Conservation (phyloP, 2,329 filamentous ascomycete genomes). For the Alternaria infectoria region DNA sequence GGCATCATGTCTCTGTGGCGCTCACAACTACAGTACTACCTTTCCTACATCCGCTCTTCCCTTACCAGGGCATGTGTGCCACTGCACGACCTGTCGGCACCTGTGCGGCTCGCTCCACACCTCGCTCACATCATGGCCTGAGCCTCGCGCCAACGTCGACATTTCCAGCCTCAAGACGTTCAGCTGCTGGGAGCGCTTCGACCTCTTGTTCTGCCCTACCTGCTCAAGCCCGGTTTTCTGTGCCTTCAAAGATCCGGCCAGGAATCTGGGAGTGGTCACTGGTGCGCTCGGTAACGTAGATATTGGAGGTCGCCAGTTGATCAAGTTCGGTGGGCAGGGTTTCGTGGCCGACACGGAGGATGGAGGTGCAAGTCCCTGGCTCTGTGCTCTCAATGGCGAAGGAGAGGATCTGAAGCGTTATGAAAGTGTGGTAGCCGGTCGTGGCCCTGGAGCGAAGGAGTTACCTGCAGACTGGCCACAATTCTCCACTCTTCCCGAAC, state of each 20-base stretch:
- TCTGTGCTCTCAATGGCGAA: conserved; percentile 46
- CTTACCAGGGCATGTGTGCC: conserved; percentile 53
- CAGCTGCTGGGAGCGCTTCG: conserved; percentile 43
- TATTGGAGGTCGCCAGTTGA: conserved; percentile 25
- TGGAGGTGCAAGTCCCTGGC: conserved; percentile 59
- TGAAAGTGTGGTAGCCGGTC: conserved; percentile 14
- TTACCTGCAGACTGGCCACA: conserved; percentile 44
- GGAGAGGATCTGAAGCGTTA: conserved; percentile 35
- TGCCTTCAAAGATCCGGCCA: conserved; percentile 24
- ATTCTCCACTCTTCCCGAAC: conserved; percentile 3
- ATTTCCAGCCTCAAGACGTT: conserved; percentile 45
- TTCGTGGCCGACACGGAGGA: conserved; percentile 60
- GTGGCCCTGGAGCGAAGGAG: conserved; percentile 13
- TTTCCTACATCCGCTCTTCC: conserved; percentile 50
- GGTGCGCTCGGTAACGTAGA: conserved; percentile 48
- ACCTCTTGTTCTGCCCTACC: conserved; percentile 52
- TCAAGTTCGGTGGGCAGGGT: conserved; percentile 47
- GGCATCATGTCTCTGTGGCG: conserved; percentile 56
- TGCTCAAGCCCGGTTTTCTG: conserved; percentile 57
- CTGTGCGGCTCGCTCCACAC: conserved; percentile 53
- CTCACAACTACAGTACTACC: conserved; percentile 49
- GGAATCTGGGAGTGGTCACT: conserved; percentile 45
- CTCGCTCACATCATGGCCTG: conserved; percentile 48
- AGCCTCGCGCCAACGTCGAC: conserved; percentile 37
- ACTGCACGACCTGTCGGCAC: conserved; percentile 60